These are phyloP conservation scores for Agrostemma githago DNA, from an alignment of 148 eudicot species.

Conservation along the genomic window DNA sequence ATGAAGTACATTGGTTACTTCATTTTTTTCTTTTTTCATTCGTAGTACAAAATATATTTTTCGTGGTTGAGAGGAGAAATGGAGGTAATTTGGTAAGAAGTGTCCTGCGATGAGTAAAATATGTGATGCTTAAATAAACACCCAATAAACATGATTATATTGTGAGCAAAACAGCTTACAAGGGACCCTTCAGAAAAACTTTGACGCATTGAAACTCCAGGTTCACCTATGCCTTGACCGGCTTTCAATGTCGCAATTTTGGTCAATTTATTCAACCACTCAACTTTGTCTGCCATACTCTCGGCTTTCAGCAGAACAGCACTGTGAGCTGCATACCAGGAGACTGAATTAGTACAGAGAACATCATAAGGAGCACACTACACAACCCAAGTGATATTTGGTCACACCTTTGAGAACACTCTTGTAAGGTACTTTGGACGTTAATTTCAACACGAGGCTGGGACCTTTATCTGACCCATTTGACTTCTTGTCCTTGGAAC, in stretches of 20 bases:
- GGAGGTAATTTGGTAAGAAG: no score
- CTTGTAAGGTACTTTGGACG: slow-evolving; percentile 89
- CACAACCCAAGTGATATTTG: neutral
- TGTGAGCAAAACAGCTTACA: slow-evolving; percentile 39
- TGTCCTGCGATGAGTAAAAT: no score
- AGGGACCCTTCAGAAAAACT: slow-evolving; percentile 95
- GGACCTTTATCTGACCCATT: slow-evolving; percentile 78
- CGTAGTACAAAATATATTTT: no score
- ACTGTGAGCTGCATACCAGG: slow-evolving; percentile 72
- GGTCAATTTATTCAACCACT: slow-evolving; percentile 80
- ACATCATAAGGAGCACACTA: neutral
- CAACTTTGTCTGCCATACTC: slow-evolving; percentile 74
- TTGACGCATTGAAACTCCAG: slow-evolving; percentile 66
- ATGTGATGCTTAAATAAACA: neutral
- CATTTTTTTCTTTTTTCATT: no score
- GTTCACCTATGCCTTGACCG: slow-evolving; percentile 58
- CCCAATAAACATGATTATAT: neutral
- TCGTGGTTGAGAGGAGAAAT: no score
- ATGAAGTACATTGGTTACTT: no score
- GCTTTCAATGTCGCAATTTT: slow-evolving; percentile 60
- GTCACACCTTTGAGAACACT: slow-evolving; percentile 85
- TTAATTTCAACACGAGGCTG: slow-evolving; percentile 70
- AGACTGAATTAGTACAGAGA: slow-evolving; percentile 12
- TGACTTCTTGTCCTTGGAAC: slow-evolving; percentile 89
- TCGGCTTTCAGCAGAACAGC: slow-evolving; percentile 92